Percentiles rank a stretch among this genome's conserved stretches.
phyloP scores from a whole-genome alignment of 129 eudicot species.

The Solidago caesia region DNA sequence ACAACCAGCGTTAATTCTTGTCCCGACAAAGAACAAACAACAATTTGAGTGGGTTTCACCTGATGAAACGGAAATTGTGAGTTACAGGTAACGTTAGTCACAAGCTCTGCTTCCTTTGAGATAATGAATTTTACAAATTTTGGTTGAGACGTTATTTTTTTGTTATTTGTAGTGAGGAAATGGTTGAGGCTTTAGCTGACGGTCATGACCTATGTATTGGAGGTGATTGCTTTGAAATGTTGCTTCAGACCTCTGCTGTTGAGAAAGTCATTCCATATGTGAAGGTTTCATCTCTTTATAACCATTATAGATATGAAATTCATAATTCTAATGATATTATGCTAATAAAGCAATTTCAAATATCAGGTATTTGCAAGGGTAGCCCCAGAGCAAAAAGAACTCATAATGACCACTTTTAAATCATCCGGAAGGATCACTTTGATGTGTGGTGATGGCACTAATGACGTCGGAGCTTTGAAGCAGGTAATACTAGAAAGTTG shows the following conservation, averaged over 20 bases:
- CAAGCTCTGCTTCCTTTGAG: slow-evolving; percentile 7
- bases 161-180: slow-evolving; percentile 47
- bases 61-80: slow-evolving; percentile 59
- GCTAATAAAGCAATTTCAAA: slow-evolving; percentile 13
- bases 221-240: slow-evolving; percentile 92
- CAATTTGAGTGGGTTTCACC: slow-evolving; percentile 90
- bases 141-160: neutral
- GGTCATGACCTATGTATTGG: slow-evolving; percentile 79
- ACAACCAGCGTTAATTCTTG: slow-evolving; percentile 76
- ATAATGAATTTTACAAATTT: neutral
- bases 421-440: slow-evolving; percentile 82
- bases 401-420: slow-evolving; percentile 81
- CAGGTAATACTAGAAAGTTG: slow-evolving; percentile 48
- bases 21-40: slow-evolving; percentile 44
- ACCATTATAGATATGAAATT: neutral
- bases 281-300: slow-evolving; percentile 48
- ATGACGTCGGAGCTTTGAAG: slow-evolving; percentile 94
- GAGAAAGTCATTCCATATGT: slow-evolving; percentile 75
- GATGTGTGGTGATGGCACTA: slow-evolving; percentile 98
- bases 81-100: slow-evolving; percentile 50
- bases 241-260: slow-evolving; percentile 79
- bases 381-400: slow-evolving; percentile 97
- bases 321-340: neutral
- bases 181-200: slow-evolving; percentile 76
- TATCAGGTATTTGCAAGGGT: slow-evolving; percentile 92